Percentiles rank a stretch among this genome's conserved stretches.
Evolutionary conservation across 2,329 filamentous ascomycete species (phyloP).

Genomic region (Diaporthe citriasiana): DNA sequence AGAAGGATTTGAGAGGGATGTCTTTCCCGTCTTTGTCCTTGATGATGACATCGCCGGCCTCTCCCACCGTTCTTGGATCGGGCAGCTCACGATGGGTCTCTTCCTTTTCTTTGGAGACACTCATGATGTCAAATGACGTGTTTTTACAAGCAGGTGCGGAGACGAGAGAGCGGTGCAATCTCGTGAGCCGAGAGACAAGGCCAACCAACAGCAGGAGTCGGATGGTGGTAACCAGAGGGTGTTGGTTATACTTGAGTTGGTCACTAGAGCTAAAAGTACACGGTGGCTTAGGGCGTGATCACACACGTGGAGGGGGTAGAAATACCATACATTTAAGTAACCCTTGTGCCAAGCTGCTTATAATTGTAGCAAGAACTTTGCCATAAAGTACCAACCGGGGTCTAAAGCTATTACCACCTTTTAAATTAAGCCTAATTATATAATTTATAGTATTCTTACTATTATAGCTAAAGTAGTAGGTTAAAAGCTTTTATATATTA

Average conservation of each 20-base stretch:
- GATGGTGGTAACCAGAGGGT: not conserved
- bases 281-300: not conserved
- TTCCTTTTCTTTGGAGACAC: not conserved
- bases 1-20: constrained; percentile 21
- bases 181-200: not conserved
- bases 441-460: too few relatives aligned
- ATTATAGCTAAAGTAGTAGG: too few relatives aligned
- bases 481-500: too few relatives aligned
- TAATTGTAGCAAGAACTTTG: too few relatives aligned
- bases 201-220: not conserved
- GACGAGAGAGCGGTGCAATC: not conserved
- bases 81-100: constrained; percentile 24
- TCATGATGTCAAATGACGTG: not conserved
- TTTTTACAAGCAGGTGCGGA: not conserved
- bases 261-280: not conserved
- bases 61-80: not conserved
- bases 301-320: too few relatives aligned
- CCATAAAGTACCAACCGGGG: too few relatives aligned
- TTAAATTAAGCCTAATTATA: too few relatives aligned
- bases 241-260: too few relatives aligned
- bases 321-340: too few relatives aligned
- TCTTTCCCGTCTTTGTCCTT: constrained; percentile 26
- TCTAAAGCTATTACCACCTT: too few relatives aligned
- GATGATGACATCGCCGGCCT: constrained; percentile 32
- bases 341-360: too few relatives aligned